Percentiles rank a stretch among this genome's conserved stretches.
phyloP scores from a whole-genome alignment of 2,329 filamentous ascomycete species.

The Gnomoniopsis sp. region DNA sequence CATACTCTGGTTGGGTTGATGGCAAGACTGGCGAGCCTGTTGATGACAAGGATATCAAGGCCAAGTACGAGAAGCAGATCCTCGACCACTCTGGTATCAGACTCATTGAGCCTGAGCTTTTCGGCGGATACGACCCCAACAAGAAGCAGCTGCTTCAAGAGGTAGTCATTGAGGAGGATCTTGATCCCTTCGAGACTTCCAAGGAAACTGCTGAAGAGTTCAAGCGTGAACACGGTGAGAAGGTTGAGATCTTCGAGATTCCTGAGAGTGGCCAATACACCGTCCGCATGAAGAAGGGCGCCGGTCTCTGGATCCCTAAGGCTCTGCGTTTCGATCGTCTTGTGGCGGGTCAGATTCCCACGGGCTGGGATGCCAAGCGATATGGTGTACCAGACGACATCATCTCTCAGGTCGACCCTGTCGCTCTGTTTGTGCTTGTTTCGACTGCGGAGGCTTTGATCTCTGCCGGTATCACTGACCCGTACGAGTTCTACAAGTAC shows the following conservation, averaged over 20 bases:
- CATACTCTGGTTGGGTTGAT: constrained; percentile 96
- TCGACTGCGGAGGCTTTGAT: constrained; percentile 90
- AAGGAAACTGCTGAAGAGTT: constrained; percentile 98
- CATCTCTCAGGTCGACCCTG: constrained; percentile 93
- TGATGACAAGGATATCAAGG: constrained; percentile 96
- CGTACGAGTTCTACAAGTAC: constrained; percentile 99
- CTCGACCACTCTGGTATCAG: constrained; percentile 96
- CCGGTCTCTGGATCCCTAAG: constrained; percentile 93
- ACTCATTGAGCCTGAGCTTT: constrained; percentile 94
- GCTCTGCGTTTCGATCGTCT: constrained; percentile 95
- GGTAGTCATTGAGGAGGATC: constrained; percentile 93
- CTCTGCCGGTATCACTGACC: constrained; percentile 92
- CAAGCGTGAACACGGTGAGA: constrained; percentile 93
- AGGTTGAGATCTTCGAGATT: constrained; percentile 96
- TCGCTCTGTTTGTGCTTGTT: constrained; percentile 91
- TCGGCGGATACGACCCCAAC: constrained; percentile 94
- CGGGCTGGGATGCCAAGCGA: constrained; percentile 93
- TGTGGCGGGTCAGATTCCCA: constrained; percentile 94
- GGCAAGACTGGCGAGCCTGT: constrained; percentile 91
- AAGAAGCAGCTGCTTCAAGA: constrained; percentile 98
- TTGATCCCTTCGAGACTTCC: constrained; percentile 94
- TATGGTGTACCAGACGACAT: constrained; percentile 98
- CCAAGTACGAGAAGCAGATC: constrained; percentile 95
- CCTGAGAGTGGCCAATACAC: constrained; percentile 91
- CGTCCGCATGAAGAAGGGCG: constrained; percentile 92